These are phyloP conservation scores for Salicornia ramosissima DNA, from an alignment of 148 eudicot species.

Conservation along the genomic window DNA sequence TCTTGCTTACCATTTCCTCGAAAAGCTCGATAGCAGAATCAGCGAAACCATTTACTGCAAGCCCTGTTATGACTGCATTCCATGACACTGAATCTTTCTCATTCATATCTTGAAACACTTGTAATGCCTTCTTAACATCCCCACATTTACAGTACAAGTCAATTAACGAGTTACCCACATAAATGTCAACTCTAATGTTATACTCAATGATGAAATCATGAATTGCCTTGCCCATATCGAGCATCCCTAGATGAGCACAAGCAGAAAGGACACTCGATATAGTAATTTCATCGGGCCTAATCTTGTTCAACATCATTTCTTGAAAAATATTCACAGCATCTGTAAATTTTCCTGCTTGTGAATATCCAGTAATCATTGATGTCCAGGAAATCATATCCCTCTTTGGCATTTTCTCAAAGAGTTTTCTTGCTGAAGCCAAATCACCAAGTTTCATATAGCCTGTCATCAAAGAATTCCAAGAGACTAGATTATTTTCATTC, in stretches of 20 bases:
- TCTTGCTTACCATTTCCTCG: slow-evolving; percentile 40
- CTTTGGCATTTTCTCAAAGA: slow-evolving; percentile 61
- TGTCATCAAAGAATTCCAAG: slow-evolving; percentile 71
- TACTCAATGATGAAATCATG: slow-evolving; percentile 44
- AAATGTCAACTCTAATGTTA: slow-evolving; percentile 43
- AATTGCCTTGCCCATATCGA: slow-evolving; percentile 47
- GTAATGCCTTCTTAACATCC: slow-evolving; percentile 40
- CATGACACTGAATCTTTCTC: slow-evolving; percentile 60
- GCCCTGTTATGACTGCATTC: slow-evolving; percentile 65
- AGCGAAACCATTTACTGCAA: slow-evolving; percentile 63
- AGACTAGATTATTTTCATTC: slow-evolving; percentile 49
- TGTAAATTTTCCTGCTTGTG: slow-evolving; percentile 39
- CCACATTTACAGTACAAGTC: slow-evolving; percentile 89
- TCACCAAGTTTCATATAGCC: slow-evolving; percentile 50
- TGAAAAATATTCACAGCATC: slow-evolving; percentile 53
- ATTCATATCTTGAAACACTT: slow-evolving; percentile 52
- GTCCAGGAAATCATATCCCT: slow-evolving; percentile 81
- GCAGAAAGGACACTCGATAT: slow-evolving; percentile 62
- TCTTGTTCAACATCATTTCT: slow-evolving; percentile 51
- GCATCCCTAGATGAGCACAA: slow-evolving; percentile 57
- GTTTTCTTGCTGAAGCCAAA: slow-evolving; percentile 39
- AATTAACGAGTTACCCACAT: slow-evolving; percentile 56
- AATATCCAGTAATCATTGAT: slow-evolving; percentile 55
- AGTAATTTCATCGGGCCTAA: slow-evolving; percentile 55
- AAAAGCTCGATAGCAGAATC: slow-evolving; percentile 47